These are phyloP conservation scores for Macadamia tetraphylla DNA, from an alignment of 164 flowering plant species.

Conservation along the genomic window DNA sequence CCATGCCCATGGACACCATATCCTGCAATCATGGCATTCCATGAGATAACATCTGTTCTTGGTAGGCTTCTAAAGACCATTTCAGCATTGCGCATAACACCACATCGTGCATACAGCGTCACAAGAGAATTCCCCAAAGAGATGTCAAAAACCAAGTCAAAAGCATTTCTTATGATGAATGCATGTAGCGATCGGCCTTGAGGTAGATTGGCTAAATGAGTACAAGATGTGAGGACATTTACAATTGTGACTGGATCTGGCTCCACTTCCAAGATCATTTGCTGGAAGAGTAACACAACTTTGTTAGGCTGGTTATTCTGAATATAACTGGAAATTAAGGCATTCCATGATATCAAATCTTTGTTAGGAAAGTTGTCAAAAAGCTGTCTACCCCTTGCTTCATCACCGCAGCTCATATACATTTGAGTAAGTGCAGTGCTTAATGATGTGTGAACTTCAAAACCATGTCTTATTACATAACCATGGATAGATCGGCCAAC, in stretches of 20 bases:
- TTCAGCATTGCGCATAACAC: constrained; percentile 37
- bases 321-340: constrained; percentile 43
- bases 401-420: constrained; percentile 50
- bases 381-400: constrained; percentile 26
- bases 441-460: constrained; percentile 30
- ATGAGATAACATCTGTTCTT: constrained; percentile 38
- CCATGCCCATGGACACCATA: constrained; percentile 52
- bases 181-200: constrained; percentile 45
- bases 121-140: constrained; percentile 43
- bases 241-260: constrained; percentile 42
- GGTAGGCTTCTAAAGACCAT: constrained; percentile 25
- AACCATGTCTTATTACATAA: constrained; percentile 30
- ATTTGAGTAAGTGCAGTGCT: constrained; percentile 49
- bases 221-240: constrained; percentile 39
- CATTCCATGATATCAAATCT: constrained; percentile 64
- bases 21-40: constrained; percentile 56
- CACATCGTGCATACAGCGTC: constrained; percentile 61
- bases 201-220: constrained; percentile 34
- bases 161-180: constrained; percentile 24
- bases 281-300: constrained; percentile 36
- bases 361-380: constrained; percentile 34
- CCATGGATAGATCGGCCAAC: constrained; percentile 45
- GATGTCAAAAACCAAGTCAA: constrained; percentile 14
- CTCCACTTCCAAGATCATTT: constrained; percentile 34
- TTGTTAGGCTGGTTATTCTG: constrained; percentile 24